phyloP scores from a whole-genome alignment of 495 filamentous ascomycete genomes.

The Trichoderma asperelloides region DNA sequence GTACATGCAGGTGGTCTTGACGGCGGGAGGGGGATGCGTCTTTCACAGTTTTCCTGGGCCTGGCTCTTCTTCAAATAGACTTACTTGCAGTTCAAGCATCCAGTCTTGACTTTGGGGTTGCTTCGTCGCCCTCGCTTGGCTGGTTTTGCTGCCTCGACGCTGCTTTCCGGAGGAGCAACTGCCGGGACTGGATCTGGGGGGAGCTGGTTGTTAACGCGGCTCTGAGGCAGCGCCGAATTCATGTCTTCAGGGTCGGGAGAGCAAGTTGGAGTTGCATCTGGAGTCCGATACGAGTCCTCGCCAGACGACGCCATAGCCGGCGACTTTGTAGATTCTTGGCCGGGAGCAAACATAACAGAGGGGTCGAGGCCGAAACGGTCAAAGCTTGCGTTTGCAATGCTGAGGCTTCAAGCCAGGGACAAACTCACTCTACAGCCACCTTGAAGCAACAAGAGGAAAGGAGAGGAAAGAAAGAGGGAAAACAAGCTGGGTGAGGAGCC shows the following conservation, averaged over 20 bases:
- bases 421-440: no score
- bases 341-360: not conserved
- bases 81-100: conserved; percentile 51
- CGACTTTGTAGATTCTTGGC: not conserved
- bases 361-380: no score
- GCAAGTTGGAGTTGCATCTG: not conserved
- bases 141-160: not conserved
- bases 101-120: conserved; percentile 45
- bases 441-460: no score
- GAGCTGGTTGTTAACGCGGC: no score
- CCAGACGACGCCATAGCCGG: not conserved
- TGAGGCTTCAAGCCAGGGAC: no score
- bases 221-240: not conserved
- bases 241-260: not conserved
- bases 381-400: no score
- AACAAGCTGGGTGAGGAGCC: no score
- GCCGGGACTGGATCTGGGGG: not conserved
- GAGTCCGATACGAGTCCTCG: not conserved
- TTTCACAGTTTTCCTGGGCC: conserved; percentile 7
- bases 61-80: conserved; percentile 15
- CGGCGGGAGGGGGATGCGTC: not conserved
- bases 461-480: no score
- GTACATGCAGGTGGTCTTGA: not conserved
- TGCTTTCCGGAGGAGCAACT: not conserved
- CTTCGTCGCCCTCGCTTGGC: conserved; percentile 20